Conservation (phyloP, 2,329 filamentous ascomycete species). For the Penicillium sp. region DNA sequence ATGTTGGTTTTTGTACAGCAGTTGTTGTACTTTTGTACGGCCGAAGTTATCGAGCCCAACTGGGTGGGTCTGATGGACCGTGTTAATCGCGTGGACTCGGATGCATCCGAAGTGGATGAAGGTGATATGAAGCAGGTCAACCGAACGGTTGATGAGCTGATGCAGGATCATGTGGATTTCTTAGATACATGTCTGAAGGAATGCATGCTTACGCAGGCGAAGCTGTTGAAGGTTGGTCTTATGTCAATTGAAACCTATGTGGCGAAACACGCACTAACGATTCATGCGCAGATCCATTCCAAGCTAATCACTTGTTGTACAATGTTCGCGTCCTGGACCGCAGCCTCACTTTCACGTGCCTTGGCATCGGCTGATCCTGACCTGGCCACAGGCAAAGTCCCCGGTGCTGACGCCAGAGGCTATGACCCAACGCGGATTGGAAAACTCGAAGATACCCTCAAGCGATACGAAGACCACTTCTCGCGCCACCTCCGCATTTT, state of each 20-base stretch:
- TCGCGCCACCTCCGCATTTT: slow-evolving; percentile 88
- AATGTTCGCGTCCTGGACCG: slow-evolving; percentile 86
- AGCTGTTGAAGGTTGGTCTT: slow-evolving; percentile 74
- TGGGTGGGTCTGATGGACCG: slow-evolving; percentile 94
- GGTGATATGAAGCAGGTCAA: slow-evolving; percentile 54
- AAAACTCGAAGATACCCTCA: slow-evolving; percentile 82
- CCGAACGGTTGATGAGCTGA: slow-evolving; percentile 91
- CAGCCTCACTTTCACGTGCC: slow-evolving; percentile 77
- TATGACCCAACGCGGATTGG: slow-evolving; percentile 64
- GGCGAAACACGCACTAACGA: slow-evolving; percentile 5
- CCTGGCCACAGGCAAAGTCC: slow-evolving; percentile 48
- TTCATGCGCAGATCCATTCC: slow-evolving; percentile 74
- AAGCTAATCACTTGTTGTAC: slow-evolving; percentile 96
- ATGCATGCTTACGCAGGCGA: slow-evolving; percentile 98
- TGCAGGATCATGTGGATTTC: slow-evolving; percentile 99
- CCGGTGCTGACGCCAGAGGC: slow-evolving; percentile 40
- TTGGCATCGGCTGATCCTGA: slow-evolving; percentile 83
- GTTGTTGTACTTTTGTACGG: slow-evolving; percentile 92
- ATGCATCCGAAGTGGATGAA: slow-evolving; percentile 38
- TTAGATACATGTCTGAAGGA: slow-evolving; percentile 97
- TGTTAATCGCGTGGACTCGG: slow-evolving; percentile 61
- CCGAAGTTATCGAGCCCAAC: slow-evolving; percentile 96
- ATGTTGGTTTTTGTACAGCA: slow-evolving; percentile 99
- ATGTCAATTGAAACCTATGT: background rate
- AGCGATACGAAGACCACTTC: slow-evolving; percentile 93